A percentile compares a stretch with the other conserved stretches of the same genome.
Conservation (phyloP, 2,329 filamentous ascomycete species). For the Fusarium paranaense region DNA sequence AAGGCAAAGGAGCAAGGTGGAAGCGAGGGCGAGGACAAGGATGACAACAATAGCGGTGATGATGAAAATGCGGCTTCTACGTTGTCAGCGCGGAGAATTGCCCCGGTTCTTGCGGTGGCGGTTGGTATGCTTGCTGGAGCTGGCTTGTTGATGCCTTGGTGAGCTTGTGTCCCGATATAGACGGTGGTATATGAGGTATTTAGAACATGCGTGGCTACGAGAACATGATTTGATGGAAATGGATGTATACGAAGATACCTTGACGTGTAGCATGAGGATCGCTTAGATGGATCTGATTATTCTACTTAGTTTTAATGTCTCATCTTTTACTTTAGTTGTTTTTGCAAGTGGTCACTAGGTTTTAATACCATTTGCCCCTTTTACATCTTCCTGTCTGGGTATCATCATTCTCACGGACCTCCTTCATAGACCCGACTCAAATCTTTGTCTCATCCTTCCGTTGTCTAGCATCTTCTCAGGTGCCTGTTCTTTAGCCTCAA, state of each 20-base stretch:
- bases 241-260: background rate
- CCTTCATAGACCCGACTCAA: rapidly evolving
- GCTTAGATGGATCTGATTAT: background rate
- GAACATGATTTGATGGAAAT: background rate
- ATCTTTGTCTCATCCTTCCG: too few species aligned
- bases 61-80: background rate
- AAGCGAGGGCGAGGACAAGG: background rate
- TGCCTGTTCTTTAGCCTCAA: too few species aligned
- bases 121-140: conserved; percentile 23
- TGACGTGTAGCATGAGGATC: too few species aligned
- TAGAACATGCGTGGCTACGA: background rate
- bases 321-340: too few species aligned
- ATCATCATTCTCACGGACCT: background rate
- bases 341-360: too few species aligned
- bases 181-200: background rate
- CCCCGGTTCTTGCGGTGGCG: background rate
- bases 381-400: background rate
- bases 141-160: conserved; percentile 31
- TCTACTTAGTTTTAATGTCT: background rate
- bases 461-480: too few species aligned
- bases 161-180: background rate
- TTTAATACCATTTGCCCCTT: background rate
- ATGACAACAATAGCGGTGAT: background rate
- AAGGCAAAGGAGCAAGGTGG: background rate
- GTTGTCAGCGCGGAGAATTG: background rate